Percentiles rank a stretch among this genome's conserved stretches.
phyloP scores from a whole-genome alignment of 1,284 basidiomycete species.

The Ganoderma boninense region DNA sequence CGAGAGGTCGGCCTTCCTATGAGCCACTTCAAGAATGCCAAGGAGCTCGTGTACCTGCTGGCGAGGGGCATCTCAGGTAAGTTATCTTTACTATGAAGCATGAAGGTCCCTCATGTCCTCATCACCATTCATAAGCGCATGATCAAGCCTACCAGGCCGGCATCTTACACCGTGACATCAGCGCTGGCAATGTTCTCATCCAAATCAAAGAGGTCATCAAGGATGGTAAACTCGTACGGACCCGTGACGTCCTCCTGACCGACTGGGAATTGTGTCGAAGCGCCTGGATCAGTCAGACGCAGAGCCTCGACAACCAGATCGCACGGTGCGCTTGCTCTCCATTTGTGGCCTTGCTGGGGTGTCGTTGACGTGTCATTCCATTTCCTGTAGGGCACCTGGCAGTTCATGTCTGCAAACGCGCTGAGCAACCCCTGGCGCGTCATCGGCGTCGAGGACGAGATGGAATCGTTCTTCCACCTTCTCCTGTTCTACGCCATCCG shows the following conservation, averaged over 20 bases:
- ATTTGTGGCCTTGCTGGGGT: neutral
- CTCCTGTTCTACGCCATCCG: constrained; percentile 22
- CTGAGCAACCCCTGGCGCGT: constrained; percentile 5
- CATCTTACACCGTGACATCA: constrained; percentile 25
- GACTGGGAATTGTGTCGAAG: constrained; percentile 30
- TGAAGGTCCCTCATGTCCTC: no score
- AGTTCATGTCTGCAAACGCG: constrained; percentile 19
- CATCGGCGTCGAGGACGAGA: constrained; percentile 19
- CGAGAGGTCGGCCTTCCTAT: constrained; percentile 33
- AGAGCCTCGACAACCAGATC: constrained; percentile 13
- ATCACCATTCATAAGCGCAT: constrained; percentile 14
- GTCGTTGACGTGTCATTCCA: neutral
- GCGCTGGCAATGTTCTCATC: constrained; percentile 23
- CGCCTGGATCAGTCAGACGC: neutral
- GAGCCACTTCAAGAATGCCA: constrained; percentile 3
- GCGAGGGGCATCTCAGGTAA: neutral
- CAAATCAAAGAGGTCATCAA: neutral
- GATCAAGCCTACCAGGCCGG: constrained; percentile 13
- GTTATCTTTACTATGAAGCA: neutral
- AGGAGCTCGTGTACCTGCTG: neutral
- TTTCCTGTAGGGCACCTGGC: constrained; percentile 26
- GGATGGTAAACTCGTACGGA: neutral
- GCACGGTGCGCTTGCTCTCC: constrained; percentile 11
- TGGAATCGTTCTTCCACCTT: constrained; percentile 27
- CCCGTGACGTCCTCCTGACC: constrained; percentile 4